Percentiles rank a stretch among this genome's conserved stretches.
Conservation (phyloP, 2,329 filamentous ascomycete genomes). For the Aureobasidium subglaciale region DNA sequence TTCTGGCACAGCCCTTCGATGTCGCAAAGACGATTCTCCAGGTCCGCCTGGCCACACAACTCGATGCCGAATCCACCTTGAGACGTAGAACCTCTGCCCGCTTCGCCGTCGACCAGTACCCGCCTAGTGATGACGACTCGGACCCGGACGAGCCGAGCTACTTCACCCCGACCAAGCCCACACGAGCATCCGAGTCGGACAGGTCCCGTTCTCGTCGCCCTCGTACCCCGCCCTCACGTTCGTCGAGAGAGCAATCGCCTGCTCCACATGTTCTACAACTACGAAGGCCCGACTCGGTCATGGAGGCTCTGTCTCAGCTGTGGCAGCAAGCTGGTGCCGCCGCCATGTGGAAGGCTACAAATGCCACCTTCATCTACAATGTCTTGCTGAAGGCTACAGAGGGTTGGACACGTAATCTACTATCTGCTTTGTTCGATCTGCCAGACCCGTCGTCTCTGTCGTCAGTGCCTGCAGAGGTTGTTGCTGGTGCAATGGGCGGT, state of each 20-base stretch:
- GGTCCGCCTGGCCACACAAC: conserved; percentile 49
- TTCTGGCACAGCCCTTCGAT: conserved; percentile 93
- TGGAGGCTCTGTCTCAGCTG: conserved; percentile 78
- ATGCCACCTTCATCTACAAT: conserved; percentile 85
- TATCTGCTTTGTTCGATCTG: conserved; percentile 85
- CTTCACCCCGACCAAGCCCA: conserved; percentile 66
- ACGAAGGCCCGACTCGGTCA: conserved; percentile 69
- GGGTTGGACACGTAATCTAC: conserved; percentile 81
- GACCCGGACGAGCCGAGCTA: conserved; percentile 69
- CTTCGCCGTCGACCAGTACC: conserved; percentile 7
- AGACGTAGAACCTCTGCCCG: conserved; percentile 2
- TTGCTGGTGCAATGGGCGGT: conserved; percentile 46
- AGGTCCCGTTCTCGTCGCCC: conserved; percentile 27
- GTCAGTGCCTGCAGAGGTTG: conserved; percentile 43
- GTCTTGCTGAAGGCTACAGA: conserved; percentile 81
- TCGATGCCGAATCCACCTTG: conserved; percentile 4
- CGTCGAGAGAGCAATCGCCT: conserved; percentile 32
- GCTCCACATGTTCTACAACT: conserved; percentile 58
- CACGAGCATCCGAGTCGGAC: conserved; percentile 26
- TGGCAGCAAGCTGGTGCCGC: conserved; percentile 86
- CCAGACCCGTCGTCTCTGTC: conserved; percentile 65
- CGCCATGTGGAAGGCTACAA: conserved; percentile 91
- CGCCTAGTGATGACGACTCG: conserved; percentile 52
- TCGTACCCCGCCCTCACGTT: conserved; percentile 37
- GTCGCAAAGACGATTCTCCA: conserved; percentile 92